A percentile compares a stretch with the other conserved stretches of the same genome.
Evolutionary conservation across 1,139 yeast genomes (phyloP).

Genomic region (Zygosaccharomyces sapae): DNA sequence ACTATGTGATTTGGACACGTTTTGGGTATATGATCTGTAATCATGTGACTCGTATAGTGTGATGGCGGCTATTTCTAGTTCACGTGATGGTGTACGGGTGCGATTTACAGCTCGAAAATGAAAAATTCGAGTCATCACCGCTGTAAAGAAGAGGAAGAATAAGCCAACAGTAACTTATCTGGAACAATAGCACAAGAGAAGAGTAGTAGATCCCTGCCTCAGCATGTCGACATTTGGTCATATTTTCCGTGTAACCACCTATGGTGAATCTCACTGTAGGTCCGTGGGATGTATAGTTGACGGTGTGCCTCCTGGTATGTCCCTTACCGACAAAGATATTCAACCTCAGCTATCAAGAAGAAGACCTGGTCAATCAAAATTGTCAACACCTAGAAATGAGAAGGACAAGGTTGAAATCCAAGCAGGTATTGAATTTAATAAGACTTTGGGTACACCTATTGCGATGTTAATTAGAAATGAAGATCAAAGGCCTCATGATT

Average conservation of each 20-base stretch:
- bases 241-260: constrained; percentile 75
- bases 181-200: neutral
- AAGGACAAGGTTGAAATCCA: constrained; percentile 90
- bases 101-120: neutral
- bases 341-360: constrained; percentile 95
- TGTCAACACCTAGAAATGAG: constrained; percentile 93
- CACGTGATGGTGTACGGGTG: neutral
- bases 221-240: constrained; percentile 66
- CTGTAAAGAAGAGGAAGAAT: neutral
- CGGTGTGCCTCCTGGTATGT: constrained; percentile 95
- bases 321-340: constrained; percentile 76
- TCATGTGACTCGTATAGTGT: neutral
- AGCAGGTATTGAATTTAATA: constrained; percentile 88
- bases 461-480: constrained; percentile 89
- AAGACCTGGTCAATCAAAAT: constrained; percentile 93
- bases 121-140: neutral
- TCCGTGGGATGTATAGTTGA: constrained; percentile 98
- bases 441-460: constrained; percentile 90
- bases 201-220: neutral
- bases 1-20: neutral
- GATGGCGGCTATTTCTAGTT: neutral
- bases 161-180: too few species aligned
- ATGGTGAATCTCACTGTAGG: constrained; percentile 96
- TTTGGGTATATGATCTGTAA: too few species aligned
- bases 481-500: constrained; percentile 96